Evolutionary conservation across 306 rosid genomes (phyloP).

Genomic region (Styphnolobium japonicum): DNA sequence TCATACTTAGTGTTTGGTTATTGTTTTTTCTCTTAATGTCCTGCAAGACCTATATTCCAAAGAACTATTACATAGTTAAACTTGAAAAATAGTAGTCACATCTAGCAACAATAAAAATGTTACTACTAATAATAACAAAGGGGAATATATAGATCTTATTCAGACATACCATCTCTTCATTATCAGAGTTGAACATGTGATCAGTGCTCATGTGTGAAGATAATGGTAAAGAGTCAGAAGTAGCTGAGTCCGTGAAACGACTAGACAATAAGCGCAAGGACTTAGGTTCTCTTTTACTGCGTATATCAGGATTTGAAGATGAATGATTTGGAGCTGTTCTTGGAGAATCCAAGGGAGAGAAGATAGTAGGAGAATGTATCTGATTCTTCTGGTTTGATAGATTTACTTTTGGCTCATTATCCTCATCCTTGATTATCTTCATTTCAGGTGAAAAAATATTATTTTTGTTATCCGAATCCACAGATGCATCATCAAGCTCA

Average conservation of each 20-base stretch:
- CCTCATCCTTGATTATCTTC: conserved; percentile 38
- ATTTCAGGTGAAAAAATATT: conserved; percentile 35
- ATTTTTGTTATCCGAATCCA: conserved; percentile 37
- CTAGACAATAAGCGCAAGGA: conserved; percentile 55
- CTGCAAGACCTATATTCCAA: conserved; percentile 44
- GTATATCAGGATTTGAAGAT: conserved; percentile 34
- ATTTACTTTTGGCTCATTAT: conserved; percentile 30
- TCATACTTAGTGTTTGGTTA: conserved; percentile 31
- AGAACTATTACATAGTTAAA: conserved; percentile 25
- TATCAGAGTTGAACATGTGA: conserved; percentile 55
- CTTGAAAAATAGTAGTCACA: conserved; percentile 17
- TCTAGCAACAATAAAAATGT: background rate
- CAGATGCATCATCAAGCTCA: conserved; percentile 47
- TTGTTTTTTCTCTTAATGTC: conserved; percentile 36
- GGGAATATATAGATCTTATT: background rate
- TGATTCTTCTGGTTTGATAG: conserved; percentile 42
- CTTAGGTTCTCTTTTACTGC: conserved; percentile 36
- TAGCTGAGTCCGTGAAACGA: conserved; percentile 37
- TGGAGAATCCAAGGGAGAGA: conserved; percentile 68
- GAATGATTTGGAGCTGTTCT: conserved; percentile 35
- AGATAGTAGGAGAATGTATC: conserved; percentile 47
- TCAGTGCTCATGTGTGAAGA: conserved; percentile 55
- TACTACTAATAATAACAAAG: background rate
- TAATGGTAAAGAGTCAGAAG: conserved; percentile 47
- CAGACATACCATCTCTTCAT: conserved; percentile 53